Evolutionary conservation across 768 basidiomycete species (phyloP), one percentile per base, ranked within the genome.

Genomic region (Pulveroboletus sp.): DNA sequence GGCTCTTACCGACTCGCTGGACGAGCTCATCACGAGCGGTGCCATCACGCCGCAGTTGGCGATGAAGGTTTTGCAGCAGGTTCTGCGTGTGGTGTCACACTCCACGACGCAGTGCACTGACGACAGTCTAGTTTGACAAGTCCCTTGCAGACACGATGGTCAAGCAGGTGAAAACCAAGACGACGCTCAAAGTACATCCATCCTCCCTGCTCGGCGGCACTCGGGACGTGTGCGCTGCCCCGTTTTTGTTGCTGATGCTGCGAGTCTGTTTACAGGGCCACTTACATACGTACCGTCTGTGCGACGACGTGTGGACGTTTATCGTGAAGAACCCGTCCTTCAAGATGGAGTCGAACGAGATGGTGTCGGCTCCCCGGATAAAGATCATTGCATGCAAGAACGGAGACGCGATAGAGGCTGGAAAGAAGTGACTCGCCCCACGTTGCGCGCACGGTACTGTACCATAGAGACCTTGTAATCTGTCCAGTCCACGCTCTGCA

Each of bases 351-450:
- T 81, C 83, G 56, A 89, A 87, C 67, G 85, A 90, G 63, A 73
- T 82, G 66, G 82, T 92, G 50, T 72, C 68, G 36, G 78, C 87
- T 5, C 78, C 80, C 27, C 83, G 88, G 67, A 91, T 96, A 70
- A 96, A 97, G 76, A 97, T 99, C 52, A 93, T 99, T 56, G 95
- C 96, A 6, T 97, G 95, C 76, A 98, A 97, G 79, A 90, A 89
- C 63, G 91, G 89, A 31, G 92, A 93, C 57, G 89, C 86, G 15
- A 82, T 89, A 39, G 88, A 91, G 59, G 79, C 83, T 21, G 82
- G 80, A 49, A 93, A 89, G 77, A 90, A 90, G 71, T 89, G 65
- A 57, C 57, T 57, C 50, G 47, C 49, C 47, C 44, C 21, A 15
- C 26, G 35, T 18, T 36, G 6, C 44, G 18, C 18, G 33, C 31